These are phyloP conservation scores for Puya raimondii DNA, from an alignment of 176 grass and related monocot species.

Conservation along the genomic window DNA sequence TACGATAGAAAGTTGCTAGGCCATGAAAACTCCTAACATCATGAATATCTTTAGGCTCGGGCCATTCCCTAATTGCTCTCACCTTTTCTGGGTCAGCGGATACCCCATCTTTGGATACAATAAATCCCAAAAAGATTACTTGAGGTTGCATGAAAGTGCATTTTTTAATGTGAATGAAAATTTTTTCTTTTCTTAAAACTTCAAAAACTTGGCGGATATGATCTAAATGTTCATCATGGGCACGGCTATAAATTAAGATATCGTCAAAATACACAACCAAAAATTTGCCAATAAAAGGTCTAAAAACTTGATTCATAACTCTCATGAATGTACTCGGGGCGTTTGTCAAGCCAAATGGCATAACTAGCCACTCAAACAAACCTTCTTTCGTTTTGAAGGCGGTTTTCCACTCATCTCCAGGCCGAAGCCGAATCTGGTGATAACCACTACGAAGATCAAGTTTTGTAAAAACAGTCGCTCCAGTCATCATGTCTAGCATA, in stretches of 20 bases:
- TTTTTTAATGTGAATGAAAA: not conserved
- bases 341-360: slow-evolving; percentile 3
- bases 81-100: not conserved
- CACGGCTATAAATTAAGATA: not conserved
- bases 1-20: not conserved
- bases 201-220: not conserved
- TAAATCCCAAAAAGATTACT: not conserved
- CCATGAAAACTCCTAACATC: slow-evolving; percentile 8
- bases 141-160: not conserved
- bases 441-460: slow-evolving; percentile 7
- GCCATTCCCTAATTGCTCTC: not conserved
- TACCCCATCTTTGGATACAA: not conserved
- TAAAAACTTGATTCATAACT: not conserved
- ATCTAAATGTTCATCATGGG: not conserved
- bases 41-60: not conserved
- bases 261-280: slow-evolving; percentile 11
- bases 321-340: not conserved
- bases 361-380: not conserved
- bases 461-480: slow-evolving; percentile 2
- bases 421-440: slow-evolving; percentile 6
- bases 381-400: not conserved
- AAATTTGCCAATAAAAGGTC: slow-evolving; percentile 1
- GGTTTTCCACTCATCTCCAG: slow-evolving; percentile 5
- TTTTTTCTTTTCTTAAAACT: not conserved
- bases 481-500: slow-evolving; percentile 5